phyloP scores from a whole-genome alignment of 768 basidiomycete genomes.

The Suillus plorans region DNA sequence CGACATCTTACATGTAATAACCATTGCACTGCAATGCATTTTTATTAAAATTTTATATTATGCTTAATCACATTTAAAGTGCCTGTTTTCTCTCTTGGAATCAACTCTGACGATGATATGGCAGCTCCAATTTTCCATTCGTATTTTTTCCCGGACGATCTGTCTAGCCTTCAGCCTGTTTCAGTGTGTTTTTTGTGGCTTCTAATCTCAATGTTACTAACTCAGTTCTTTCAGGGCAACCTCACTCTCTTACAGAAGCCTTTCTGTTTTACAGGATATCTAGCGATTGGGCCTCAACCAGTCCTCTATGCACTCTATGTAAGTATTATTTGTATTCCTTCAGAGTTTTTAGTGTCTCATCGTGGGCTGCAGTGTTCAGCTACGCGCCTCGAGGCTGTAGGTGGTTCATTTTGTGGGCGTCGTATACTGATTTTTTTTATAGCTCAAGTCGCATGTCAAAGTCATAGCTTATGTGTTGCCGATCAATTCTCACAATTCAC shows the following conservation, averaged over 20 bases:
- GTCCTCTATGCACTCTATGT: neutral
- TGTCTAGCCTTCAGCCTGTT: neutral
- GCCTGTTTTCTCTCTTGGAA: too few species aligned
- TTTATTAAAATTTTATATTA: neutral
- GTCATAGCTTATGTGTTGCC: neutral
- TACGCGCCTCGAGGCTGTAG: neutral
- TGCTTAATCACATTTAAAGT: neutral
- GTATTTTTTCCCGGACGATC: neutral
- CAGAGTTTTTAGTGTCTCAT: neutral
- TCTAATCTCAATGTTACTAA: neutral
- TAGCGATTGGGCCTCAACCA: neutral
- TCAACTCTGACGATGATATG: neutral
- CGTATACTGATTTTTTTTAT: neutral
- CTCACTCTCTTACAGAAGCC: neutral
- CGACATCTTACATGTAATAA: neutral
- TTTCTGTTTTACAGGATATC: neutral
- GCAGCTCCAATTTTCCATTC: neutral
- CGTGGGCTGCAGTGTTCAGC: neutral
- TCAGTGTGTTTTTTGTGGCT: neutral
- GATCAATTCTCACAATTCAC: neutral
- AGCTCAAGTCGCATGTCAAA: neutral
- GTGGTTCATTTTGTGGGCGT: neutral
- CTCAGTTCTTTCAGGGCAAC: neutral
- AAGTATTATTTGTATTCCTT: neutral
- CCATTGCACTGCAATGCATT: neutral